Evolutionary conservation across 305 asterid genomes (phyloP), one percentile per base, ranked within the genome.

Genomic region (Solanum hybrid): DNA sequence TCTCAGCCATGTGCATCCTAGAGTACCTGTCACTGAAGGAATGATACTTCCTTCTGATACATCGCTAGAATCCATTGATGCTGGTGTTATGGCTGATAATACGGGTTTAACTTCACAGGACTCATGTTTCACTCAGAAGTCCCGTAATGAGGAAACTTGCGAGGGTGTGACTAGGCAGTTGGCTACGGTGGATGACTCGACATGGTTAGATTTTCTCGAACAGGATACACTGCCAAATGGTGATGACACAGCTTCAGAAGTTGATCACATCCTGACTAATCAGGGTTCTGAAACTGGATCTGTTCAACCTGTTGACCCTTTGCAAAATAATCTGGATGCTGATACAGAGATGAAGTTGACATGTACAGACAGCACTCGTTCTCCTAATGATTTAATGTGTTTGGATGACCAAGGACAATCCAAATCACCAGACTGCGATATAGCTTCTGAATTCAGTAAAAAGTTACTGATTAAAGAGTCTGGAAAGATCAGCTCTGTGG

Each of bases 141-240:
- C 91, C 66, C 51, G 81, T 78, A 86, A 90, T 90, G 86, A 87
- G 71, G 86, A 19, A 86, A 91, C 90, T 85, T 81, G 90, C 79
- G 86, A 38, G 88, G 91, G 40, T 37, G 91, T 89, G 51, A 90
- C 86, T 87, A 22, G 32, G 45, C 45, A 31, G 87, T 69, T 92
- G 87, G 35, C 35, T 81, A 13, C 73, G 32, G 56, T 75, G 14
- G 93, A 92, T 60, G 35, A 86, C 88, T 92, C 40, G 7, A 35
- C 94, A 89, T 92, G 94, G 95, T 88, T 95, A 88, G 95, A 94
- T 90, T 94, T 76, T 88, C 91, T 94, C 27, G 92, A 90, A 72
- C 91, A 92, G 56, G 93, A 90, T 89, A 69, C 89, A 26, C 90
- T 86, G 37, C 86, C 93, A 73, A 66, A 90, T 86, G 91, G 72